Conservation (phyloP, 2,329 filamentous ascomycete species). For the Calonectria henricotiae region DNA sequence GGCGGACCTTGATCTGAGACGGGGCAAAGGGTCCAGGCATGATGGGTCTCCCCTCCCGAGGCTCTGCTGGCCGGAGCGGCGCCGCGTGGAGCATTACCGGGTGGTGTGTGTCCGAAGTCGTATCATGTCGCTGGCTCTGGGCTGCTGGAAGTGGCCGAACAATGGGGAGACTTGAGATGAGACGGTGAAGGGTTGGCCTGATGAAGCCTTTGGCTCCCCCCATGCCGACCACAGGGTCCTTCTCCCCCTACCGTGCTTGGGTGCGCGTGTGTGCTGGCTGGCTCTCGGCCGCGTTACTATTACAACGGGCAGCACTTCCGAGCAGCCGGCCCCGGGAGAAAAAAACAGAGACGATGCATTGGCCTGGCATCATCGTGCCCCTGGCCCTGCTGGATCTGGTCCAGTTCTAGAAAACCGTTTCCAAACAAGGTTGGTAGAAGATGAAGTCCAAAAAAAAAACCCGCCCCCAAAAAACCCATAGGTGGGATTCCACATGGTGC, state of each 20-base stretch:
- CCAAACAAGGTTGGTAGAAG: slow-evolving; percentile 22
- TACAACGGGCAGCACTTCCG: slow-evolving; percentile 29
- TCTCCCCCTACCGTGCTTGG: slow-evolving; percentile 10
- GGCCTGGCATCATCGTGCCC: neutral
- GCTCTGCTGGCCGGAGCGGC: slow-evolving; percentile 36
- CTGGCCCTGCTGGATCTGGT: slow-evolving; percentile 20
- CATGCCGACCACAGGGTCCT: slow-evolving; percentile 19
- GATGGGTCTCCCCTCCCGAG: slow-evolving; percentile 32
- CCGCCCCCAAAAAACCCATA: no score
- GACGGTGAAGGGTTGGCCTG: slow-evolving; percentile 37
- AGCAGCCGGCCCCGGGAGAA: slow-evolving; percentile 32
- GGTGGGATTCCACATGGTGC: slow-evolving; percentile 33
- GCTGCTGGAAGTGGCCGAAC: slow-evolving; percentile 36
- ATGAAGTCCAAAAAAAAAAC: slow-evolving; percentile 10
- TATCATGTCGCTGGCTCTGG: slow-evolving; percentile 32
- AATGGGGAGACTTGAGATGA: slow-evolving; percentile 34
- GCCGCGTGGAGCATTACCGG: slow-evolving; percentile 35
- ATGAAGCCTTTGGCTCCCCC: slow-evolving; percentile 16
- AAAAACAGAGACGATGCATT: slow-evolving; percentile 6
- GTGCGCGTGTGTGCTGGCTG: neutral
- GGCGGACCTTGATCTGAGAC: slow-evolving; percentile 27
- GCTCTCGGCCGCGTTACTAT: slow-evolving; percentile 21
- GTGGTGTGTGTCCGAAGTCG: slow-evolving; percentile 37
- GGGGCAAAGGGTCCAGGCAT: slow-evolving; percentile 33
- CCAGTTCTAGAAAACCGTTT: slow-evolving; percentile 31